Percentiles rank a stretch among this genome's conserved stretches.
These are phyloP conservation scores for Parasarocladium wereldwijsianum DNA, from an alignment of 2,329 filamentous ascomycete species.

Conservation along the genomic window DNA sequence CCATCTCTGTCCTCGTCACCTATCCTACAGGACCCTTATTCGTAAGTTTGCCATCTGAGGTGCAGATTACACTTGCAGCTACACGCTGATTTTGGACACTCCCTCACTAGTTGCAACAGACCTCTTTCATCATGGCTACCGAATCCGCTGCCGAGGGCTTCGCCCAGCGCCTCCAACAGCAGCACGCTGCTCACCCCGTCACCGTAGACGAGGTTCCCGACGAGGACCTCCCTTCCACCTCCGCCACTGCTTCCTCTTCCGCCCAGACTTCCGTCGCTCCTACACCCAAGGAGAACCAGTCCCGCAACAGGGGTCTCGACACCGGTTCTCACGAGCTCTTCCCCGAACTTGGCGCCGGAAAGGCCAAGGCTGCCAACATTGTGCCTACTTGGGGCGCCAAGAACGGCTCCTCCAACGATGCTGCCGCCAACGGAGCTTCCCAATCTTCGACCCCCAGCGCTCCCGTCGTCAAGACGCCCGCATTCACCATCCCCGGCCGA, in stretches of 20 bases:
- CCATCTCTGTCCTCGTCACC: background rate
- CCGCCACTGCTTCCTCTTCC: conserved; percentile 16
- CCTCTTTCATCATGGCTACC: conserved; percentile 27
- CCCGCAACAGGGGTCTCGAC: conserved; percentile 39
- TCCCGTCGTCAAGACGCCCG: conserved; percentile 26
- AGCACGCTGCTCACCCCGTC: conserved; percentile 40
- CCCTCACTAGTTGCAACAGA: too few relatives aligned
- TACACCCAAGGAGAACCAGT: conserved; percentile 3
- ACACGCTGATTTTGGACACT: conserved; percentile 6
- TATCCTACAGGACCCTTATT: background rate
- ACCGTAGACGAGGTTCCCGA: conserved; percentile 73
- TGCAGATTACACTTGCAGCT: background rate
- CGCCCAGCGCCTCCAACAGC: conserved; percentile 50
- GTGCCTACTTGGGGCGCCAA: conserved; percentile 68
- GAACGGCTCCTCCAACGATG: conserved; percentile 42
- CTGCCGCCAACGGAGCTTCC: conserved; percentile 39
- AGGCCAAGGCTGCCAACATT: conserved; percentile 48
- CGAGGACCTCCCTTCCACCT: conserved; percentile 52
- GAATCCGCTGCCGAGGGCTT: conserved; percentile 32
- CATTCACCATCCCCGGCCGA: conserved; percentile 68
- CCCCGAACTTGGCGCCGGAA: conserved; percentile 66
- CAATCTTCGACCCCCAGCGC: conserved; percentile 47
- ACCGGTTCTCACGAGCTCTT: conserved; percentile 84
- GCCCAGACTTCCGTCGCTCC: background rate
- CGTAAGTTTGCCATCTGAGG: conserved; percentile 1